Conservation (phyloP, 768 basidiomycete genomes). For the Floccularia luteovirens region DNA sequence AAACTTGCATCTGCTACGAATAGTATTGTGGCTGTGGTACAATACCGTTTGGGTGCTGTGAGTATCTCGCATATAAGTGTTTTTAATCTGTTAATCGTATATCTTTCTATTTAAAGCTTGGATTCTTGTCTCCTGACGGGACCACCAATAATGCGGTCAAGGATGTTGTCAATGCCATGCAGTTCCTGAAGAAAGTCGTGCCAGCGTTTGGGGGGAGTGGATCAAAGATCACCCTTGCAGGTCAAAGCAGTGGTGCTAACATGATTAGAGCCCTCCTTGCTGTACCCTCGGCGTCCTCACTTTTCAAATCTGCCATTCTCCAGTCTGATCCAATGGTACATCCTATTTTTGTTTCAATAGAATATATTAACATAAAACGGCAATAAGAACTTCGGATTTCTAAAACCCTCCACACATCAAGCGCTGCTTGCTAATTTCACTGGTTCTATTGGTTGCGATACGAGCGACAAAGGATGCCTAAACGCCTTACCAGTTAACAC, state of each 20-base stretch:
- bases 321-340: constrained; percentile 86
- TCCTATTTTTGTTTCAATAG: background rate
- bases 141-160: constrained; percentile 65
- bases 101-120: constrained; percentile 38
- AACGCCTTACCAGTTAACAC: constrained; percentile 35
- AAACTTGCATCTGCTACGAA: constrained; percentile 61
- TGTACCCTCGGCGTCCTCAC: constrained; percentile 55
- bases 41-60: constrained; percentile 76
- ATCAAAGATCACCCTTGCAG: constrained; percentile 65
- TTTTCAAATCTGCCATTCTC: constrained; percentile 74
- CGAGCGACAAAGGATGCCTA: constrained; percentile 42
- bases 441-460: constrained; percentile 35
- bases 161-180: constrained; percentile 59
- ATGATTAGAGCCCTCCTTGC: constrained; percentile 76
- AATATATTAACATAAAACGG: background rate
- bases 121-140: constrained; percentile 65
- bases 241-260: constrained; percentile 75
- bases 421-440: constrained; percentile 48
- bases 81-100: constrained; percentile 2
- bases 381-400: constrained; percentile 66
- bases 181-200: constrained; percentile 50
- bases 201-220: constrained; percentile 62
- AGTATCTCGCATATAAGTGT: constrained; percentile 15
- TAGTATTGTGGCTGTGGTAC: constrained; percentile 75
- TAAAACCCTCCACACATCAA: constrained; percentile 45